These are phyloP conservation scores for Anacardium occidentale DNA, from an alignment of 345 rosid genomes.

Conservation along the genomic window DNA sequence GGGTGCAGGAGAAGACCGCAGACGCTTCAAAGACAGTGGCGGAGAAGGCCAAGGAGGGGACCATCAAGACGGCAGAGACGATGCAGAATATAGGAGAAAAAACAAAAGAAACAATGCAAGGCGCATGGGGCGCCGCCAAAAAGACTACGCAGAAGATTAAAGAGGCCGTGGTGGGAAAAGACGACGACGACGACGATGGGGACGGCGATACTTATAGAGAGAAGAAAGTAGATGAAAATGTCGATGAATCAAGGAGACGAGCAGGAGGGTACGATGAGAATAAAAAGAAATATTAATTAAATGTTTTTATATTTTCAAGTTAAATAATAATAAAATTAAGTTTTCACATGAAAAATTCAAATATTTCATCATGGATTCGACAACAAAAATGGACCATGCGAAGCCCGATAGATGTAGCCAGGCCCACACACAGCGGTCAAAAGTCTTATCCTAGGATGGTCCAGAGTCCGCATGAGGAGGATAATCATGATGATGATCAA, in stretches of 20 bases:
- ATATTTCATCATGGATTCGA: too few relatives aligned
- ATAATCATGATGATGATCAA: background rate
- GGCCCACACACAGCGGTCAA: background rate
- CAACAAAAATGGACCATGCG: background rate
- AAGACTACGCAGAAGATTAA: slow-evolving; percentile 39
- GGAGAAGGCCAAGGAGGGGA: slow-evolving; percentile 29
- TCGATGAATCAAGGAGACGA: slow-evolving; percentile 13
- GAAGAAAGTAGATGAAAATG: slow-evolving; percentile 28
- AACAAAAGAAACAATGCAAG: slow-evolving; percentile 31
- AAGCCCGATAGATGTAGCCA: background rate
- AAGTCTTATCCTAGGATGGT: background rate
- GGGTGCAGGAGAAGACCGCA: slow-evolving; percentile 20
- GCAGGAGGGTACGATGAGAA: background rate
- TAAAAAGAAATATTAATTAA: slow-evolving; percentile 4
- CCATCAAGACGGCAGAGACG: slow-evolving; percentile 27
- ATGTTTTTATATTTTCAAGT: background rate
- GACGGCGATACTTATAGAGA: background rate
- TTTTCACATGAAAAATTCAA: too few relatives aligned
- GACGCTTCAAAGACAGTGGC: background rate
- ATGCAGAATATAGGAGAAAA: slow-evolving; percentile 30
- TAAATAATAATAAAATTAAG: too few relatives aligned
- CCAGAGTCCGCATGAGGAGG: background rate
- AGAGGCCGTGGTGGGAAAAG: slow-evolving; percentile 41
- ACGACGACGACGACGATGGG: slow-evolving; percentile 9
- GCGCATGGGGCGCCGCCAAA: slow-evolving; percentile 34